phyloP scores from a whole-genome alignment of 148 eudicot species.

The Chenopodium berlandieri region DNA sequence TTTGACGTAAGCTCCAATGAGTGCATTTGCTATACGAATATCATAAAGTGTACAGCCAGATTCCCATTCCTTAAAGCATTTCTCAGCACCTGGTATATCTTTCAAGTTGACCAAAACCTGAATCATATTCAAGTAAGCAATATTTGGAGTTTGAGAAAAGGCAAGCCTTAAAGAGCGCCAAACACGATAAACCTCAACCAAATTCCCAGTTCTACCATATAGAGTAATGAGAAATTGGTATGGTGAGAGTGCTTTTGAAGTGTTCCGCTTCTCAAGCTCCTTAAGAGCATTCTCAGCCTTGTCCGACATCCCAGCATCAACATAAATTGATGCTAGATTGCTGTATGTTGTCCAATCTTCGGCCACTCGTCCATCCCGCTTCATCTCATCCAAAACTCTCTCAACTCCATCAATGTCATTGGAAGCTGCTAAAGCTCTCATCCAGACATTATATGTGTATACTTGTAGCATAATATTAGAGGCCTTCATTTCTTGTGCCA shows the following conservation, averaged over 20 bases:
- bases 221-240: conserved; percentile 78
- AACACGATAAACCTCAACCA: conserved; percentile 74
- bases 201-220: conserved; percentile 74
- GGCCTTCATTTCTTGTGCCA: conserved; percentile 91
- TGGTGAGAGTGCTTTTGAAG: conserved; percentile 47
- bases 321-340: conserved; percentile 91
- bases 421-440: conserved; percentile 79
- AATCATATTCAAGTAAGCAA: conserved; percentile 79
- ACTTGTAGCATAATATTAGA: conserved; percentile 62
- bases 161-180: conserved; percentile 92
- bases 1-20: conserved; percentile 61
- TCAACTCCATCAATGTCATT: conserved; percentile 77
- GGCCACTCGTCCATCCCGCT: conserved; percentile 77
- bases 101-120: conserved; percentile 74
- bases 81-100: conserved; percentile 95
- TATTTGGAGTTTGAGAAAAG: conserved; percentile 68
- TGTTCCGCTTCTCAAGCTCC: conserved; percentile 78
- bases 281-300: conserved; percentile 87
- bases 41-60: conserved; percentile 59
- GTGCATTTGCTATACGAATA: conserved; percentile 70
- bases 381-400: conserved; percentile 88
- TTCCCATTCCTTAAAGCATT: conserved; percentile 84
- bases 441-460: conserved; percentile 88
- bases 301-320: conserved; percentile 50
- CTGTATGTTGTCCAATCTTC: conserved; percentile 95